A percentile compares a stretch with the other conserved stretches of the same genome.
Conservation (phyloP, 73 alveolate species). For the Symbiodinium natans region DNA sequence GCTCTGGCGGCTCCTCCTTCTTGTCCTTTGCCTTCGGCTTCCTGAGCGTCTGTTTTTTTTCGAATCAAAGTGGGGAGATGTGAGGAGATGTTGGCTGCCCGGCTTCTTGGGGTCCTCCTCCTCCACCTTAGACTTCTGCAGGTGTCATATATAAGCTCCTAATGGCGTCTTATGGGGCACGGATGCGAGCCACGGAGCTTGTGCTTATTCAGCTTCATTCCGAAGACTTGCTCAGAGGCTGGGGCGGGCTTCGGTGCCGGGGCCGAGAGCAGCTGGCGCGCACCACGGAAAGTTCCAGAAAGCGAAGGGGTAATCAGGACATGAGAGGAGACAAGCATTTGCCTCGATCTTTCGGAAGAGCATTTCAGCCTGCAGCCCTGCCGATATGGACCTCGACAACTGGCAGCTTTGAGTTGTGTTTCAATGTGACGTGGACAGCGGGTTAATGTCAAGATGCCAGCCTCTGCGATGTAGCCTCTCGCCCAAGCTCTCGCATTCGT, state of each 20-base stretch:
- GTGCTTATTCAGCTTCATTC: not conserved
- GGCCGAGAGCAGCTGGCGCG: constrained; percentile 67
- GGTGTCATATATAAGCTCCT: not conserved
- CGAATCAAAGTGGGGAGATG: not conserved
- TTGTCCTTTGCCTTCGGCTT: constrained; percentile 34
- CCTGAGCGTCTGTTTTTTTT: not conserved
- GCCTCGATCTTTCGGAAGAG: constrained; percentile 90
- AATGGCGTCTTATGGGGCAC: not conserved
- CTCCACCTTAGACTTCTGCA: constrained; percentile 30
- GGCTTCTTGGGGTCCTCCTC: constrained; percentile 88
- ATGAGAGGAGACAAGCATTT: not conserved
- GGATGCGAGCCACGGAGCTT: no score
- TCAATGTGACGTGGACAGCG: not conserved
- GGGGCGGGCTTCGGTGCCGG: constrained; percentile 82
- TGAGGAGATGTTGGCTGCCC: not conserved
- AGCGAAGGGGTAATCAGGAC: not conserved
- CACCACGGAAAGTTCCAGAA: not conserved
- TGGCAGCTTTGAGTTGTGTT: not conserved
- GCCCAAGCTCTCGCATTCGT: constrained; percentile 85
- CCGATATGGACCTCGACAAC: not conserved
- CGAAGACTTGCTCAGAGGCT: not conserved
- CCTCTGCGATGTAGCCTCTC: constrained; percentile 40
- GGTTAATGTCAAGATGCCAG: not conserved
- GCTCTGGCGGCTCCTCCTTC: constrained; percentile 78
- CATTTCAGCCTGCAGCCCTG: constrained; percentile 52